A percentile compares a stretch with the other conserved stretches of the same genome.
Conservation (phyloP, 345 rosid genomes). For the Camelina hispida region DNA sequence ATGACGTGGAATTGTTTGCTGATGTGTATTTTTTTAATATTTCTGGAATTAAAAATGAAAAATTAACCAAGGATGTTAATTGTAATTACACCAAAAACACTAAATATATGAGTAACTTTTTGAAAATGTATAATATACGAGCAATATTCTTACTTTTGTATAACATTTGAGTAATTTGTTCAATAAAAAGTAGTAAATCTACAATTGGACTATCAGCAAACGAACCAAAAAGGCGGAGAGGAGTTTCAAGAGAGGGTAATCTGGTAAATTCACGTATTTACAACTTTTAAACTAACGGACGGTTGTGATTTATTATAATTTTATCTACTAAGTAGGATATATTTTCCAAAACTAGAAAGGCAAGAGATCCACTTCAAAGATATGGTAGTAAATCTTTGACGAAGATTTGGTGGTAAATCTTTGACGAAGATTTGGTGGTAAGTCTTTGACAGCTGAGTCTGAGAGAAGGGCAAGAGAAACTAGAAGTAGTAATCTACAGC, state of each 20-base stretch:
- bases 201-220: constrained; percentile 1
- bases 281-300: background rate
- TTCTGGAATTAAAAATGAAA: no score
- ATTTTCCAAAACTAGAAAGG: constrained; percentile 25
- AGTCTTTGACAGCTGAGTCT: constrained; percentile 16
- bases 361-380: constrained; percentile 15
- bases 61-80: no score
- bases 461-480: no score
- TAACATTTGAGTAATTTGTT: no score
- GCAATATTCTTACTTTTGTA: no score
- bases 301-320: constrained; percentile 26
- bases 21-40: no score
- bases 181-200: background rate
- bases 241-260: constrained; percentile 13
- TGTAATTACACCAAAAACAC: no score
- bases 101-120: no score
- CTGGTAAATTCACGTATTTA: background rate
- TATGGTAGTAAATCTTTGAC: background rate
- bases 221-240: constrained; percentile 1
- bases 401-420: no score
- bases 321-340: background rate
- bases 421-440: background rate
- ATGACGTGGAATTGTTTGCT: no score
- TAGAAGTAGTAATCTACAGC: no score
- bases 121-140: no score